Base-by-base conservation (phyloP, 2,329 filamentous ascomycete genomes). In the Sarocladiaceae sp. region DNA sequence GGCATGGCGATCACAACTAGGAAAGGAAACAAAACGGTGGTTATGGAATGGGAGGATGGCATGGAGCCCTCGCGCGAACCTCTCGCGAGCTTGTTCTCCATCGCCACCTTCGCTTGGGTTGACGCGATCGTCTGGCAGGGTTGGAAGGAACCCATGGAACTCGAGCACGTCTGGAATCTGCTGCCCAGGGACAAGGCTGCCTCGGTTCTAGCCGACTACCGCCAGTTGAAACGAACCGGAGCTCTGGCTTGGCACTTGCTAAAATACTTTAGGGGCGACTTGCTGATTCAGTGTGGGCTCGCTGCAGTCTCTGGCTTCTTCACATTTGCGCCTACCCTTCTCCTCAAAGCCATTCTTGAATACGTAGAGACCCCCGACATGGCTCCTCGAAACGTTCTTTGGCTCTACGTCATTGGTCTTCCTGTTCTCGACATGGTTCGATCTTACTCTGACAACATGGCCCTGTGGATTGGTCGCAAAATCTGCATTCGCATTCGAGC, bases 361-460 rank as follows among this genome's bases (percentile, higher is more conserved):
- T 96, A 94, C 57, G 85, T 97, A n/a, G 89, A 98, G 65, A 72
- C 85, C 45, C 89, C 90, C 1, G 73, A 78, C 1, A 69, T 73
- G 3, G 84, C 84, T 1, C 90, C 93, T 0, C 67, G 76, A 41
- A 97, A 93, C 59, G 89, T 95, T 15, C 82, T 95, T 18, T 98
- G 93, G 93, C 80, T 98, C 42, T 95, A 91, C 56, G 93, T 97
- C 37, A 88, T 95, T 37, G 73, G 95, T 2, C 78, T 98, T 6
- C 91, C 95, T 32, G 73, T 89, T 32, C 84, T 90, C 6, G 89
- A 93, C 47, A 74, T 86, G 32, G 68, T 93, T 19, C 85, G 89
- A 47, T 93, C 91, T 4, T 72, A 95, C 18, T 82, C 82, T 24
- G 88, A 93, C 62, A 87, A 85, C 16, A 86, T 93, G 62, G 87